phyloP scores from a whole-genome alignment of 2,329 filamentous ascomycete genomes.

The Pseudopyricularia cyperi region DNA sequence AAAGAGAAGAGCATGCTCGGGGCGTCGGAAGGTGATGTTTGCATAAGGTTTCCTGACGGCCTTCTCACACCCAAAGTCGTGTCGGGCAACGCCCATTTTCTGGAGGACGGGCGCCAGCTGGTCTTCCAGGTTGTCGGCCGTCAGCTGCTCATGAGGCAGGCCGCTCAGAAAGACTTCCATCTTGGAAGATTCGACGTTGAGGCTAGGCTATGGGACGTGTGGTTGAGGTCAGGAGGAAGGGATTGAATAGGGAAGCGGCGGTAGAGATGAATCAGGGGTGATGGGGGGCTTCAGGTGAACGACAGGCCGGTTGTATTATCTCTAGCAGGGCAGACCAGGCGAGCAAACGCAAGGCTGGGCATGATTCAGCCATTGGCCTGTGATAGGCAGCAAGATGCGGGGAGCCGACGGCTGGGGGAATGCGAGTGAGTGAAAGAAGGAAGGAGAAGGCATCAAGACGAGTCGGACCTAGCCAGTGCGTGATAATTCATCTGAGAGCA shows the following conservation, averaged over 20 bases:
- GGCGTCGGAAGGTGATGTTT: slow-evolving; percentile 28
- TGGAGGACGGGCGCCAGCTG: slow-evolving; percentile 27
- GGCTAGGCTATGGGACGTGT: not conserved
- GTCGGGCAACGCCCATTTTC: slow-evolving; percentile 20
- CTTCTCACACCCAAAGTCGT: slow-evolving; percentile 30
- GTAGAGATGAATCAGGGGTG: not conserved
- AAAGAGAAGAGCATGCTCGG: slow-evolving; percentile 26
- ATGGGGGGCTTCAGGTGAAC: too few relatives aligned
- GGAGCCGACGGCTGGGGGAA: too few relatives aligned
- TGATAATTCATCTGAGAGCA: too few relatives aligned
- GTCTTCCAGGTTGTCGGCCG: slow-evolving; percentile 20
- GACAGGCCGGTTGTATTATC: too few relatives aligned
- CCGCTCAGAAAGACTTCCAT: slow-evolving; percentile 35
- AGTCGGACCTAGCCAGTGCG: too few relatives aligned
- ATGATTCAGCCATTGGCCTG: too few relatives aligned
- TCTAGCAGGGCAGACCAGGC: too few relatives aligned
- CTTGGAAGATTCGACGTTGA: not conserved
- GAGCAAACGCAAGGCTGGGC: too few relatives aligned
- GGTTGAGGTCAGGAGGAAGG: not conserved
- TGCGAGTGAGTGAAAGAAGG: too few relatives aligned
- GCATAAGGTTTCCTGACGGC: slow-evolving; percentile 18
- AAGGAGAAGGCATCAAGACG: too few relatives aligned
- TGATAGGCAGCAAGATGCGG: too few relatives aligned
- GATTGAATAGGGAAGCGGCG: not conserved
- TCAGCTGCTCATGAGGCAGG: slow-evolving; percentile 24